Percentiles rank a stretch among this genome's conserved stretches.
These are phyloP conservation scores for Sarocladium kiliense DNA, from an alignment of 2,329 filamentous ascomycete genomes.

Conservation along the genomic window DNA sequence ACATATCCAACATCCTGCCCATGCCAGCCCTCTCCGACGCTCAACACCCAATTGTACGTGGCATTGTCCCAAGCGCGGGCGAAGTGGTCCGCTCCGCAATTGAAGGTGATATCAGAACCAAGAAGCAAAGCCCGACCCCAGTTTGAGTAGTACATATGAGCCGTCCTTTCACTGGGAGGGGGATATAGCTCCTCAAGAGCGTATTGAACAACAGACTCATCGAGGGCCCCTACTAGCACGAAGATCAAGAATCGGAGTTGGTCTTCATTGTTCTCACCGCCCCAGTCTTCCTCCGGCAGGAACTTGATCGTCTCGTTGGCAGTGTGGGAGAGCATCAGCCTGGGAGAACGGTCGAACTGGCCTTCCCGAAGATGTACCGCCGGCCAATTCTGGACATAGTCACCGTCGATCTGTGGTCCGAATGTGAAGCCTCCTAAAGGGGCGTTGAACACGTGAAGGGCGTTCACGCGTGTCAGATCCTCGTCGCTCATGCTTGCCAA, in stretches of 20 bases:
- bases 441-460: conserved; percentile 10
- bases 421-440: too few species aligned
- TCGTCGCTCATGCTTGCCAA: conserved; percentile 8
- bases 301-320: conserved; percentile 46
- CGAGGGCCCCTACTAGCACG: not conserved
- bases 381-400: conserved; percentile 23
- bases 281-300: conserved; percentile 18
- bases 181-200: conserved; percentile 26
- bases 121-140: conserved; percentile 30
- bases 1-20: conserved; percentile 45
- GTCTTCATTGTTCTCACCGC: not conserved
- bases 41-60: conserved; percentile 45
- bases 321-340: conserved; percentile 29
- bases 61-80: conserved; percentile 36
- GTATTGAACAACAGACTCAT: conserved; percentile 25
- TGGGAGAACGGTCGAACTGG: conserved; percentile 20
- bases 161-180: conserved; percentile 3
- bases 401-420: conserved; percentile 29
- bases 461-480: conserved; percentile 29
- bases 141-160: conserved; percentile 8
- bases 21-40: conserved; percentile 44
- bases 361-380: conserved; percentile 21
- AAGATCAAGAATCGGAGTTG: not conserved
- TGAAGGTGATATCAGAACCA: conserved; percentile 35
- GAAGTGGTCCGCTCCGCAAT: conserved; percentile 47